phyloP scores from a whole-genome alignment of 176 grass and related monocot species.

The Zea luxurians region DNA sequence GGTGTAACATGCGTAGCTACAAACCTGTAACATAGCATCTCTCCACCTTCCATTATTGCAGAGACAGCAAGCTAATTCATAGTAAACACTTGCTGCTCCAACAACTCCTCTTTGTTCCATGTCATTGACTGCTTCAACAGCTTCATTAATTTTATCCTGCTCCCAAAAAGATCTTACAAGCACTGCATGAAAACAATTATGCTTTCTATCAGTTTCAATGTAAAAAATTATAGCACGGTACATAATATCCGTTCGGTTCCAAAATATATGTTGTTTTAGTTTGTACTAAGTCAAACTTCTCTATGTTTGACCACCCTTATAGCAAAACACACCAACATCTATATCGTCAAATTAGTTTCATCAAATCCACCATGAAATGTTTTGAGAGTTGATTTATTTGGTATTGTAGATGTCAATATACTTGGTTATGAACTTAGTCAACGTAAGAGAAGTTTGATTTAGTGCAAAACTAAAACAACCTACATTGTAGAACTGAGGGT shows the following conservation, averaged over 20 bases:
- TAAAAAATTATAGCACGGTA: not conserved
- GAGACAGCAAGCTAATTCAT: slow-evolving; percentile 88
- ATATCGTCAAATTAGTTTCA: not conserved
- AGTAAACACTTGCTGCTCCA: slow-evolving; percentile 84
- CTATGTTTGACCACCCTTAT: not conserved
- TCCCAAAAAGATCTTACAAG: slow-evolving; percentile 86
- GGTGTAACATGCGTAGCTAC: not conserved
- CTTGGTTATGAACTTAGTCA: not conserved
- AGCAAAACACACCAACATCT: not conserved
- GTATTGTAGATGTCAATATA: not conserved
- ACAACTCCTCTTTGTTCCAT: slow-evolving; percentile 92
- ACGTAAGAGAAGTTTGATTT: not conserved
- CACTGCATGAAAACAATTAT: slow-evolving; percentile 50
- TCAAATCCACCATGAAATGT: not conserved
- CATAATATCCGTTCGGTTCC: not conserved
- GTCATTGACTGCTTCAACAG: slow-evolving; percentile 68
- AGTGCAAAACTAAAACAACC: not conserved
- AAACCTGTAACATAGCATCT: slow-evolving; percentile 87
- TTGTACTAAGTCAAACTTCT: not conserved
- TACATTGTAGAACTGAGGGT: not conserved
- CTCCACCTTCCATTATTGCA: slow-evolving; percentile 87
- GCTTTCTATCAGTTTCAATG: not conserved
- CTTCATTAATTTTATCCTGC: slow-evolving; percentile 79
- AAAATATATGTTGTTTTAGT: not conserved
- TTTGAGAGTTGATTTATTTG: not conserved